Evolutionary conservation across 2,329 filamentous ascomycete genomes (phyloP).

Genomic region (Curvularia verruculosa): DNA sequence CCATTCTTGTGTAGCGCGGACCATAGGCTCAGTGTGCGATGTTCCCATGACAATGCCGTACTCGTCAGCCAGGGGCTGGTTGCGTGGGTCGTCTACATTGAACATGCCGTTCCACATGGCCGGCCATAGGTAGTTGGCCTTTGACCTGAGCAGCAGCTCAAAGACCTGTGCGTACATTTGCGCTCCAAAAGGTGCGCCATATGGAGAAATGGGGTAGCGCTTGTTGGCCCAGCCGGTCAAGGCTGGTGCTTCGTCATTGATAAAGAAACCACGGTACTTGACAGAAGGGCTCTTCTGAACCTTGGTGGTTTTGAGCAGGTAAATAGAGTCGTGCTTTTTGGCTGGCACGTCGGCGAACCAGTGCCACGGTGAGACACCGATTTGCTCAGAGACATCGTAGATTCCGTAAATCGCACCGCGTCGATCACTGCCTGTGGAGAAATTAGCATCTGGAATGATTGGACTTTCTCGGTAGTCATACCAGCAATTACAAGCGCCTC

Average conservation of each 20-base stretch:
- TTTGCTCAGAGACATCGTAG: constrained; percentile 75
- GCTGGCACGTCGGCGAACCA: constrained; percentile 69
- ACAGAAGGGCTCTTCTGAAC: constrained; percentile 66
- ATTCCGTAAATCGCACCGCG: constrained; percentile 72
- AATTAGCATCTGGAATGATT: constrained; percentile 13
- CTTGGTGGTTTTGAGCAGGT: constrained; percentile 60
- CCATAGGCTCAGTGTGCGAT: constrained; percentile 76
- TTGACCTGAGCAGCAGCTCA: constrained; percentile 71
- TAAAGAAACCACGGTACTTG: constrained; percentile 72
- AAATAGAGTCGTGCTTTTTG: constrained; percentile 60
- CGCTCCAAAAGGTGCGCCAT: constrained; percentile 56
- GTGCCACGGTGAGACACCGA: constrained; percentile 74
- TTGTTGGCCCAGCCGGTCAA: constrained; percentile 69
- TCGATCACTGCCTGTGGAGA: constrained; percentile 59
- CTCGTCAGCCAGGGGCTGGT: constrained; percentile 73
- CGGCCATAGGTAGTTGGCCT: constrained; percentile 79
- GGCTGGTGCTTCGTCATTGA: constrained; percentile 73
- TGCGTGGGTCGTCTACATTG: constrained; percentile 71
- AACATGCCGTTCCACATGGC: constrained; percentile 75
- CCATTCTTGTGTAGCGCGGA: constrained; percentile 62
- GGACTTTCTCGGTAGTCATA: constrained; percentile 19
- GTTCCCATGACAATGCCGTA: constrained; percentile 76
- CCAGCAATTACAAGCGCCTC: constrained; percentile 70
- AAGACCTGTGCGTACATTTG: constrained; percentile 73
- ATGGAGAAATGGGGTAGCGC: constrained; percentile 57